Evolutionary conservation across 2,329 filamentous ascomycete species (phyloP).

Genomic region (Sporothrix protearum): DNA sequence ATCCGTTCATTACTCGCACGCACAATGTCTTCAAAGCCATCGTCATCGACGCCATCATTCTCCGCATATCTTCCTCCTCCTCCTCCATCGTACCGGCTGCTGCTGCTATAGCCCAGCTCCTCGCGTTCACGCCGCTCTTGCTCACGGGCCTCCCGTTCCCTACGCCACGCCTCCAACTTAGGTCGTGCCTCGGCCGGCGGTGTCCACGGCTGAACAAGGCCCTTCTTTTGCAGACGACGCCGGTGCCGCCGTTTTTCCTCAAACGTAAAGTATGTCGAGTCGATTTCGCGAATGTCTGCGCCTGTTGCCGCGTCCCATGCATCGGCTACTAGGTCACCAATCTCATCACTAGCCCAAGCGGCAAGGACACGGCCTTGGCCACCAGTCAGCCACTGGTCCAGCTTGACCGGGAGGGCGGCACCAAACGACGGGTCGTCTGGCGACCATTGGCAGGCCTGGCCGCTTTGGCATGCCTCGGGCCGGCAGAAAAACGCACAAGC

Average conservation of each 20-base stretch:
- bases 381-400: conserved; percentile 59
- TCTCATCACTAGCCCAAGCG: conserved; percentile 41
- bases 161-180: conserved; percentile 46
- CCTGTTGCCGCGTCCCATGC: conserved; percentile 45
- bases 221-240: conserved; percentile 50
- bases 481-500: conserved; percentile 55
- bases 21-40: conserved; percentile 27
- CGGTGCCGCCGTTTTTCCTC: conserved; percentile 48
- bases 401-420: conserved; percentile 57
- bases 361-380: conserved; percentile 46
- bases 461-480: conserved; percentile 47
- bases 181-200: conserved; percentile 42
- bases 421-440: conserved; percentile 59
- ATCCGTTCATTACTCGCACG: conserved; percentile 38
- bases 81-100: conserved; percentile 29
- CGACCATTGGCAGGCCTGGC: conserved; percentile 52
- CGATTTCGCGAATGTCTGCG: conserved; percentile 44
- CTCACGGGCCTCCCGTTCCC: conserved; percentile 41
- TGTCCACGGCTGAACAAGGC: conserved; percentile 39
- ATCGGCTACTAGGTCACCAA: conserved; percentile 48
- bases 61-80: background rate
- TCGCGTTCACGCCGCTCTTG: conserved; percentile 38
- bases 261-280: conserved; percentile 45
- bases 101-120: conserved; percentile 32
- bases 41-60: conserved; percentile 5